phyloP scores from a whole-genome alignment of 2,329 filamentous ascomycete genomes.

The Juglanconis oblonga region DNA sequence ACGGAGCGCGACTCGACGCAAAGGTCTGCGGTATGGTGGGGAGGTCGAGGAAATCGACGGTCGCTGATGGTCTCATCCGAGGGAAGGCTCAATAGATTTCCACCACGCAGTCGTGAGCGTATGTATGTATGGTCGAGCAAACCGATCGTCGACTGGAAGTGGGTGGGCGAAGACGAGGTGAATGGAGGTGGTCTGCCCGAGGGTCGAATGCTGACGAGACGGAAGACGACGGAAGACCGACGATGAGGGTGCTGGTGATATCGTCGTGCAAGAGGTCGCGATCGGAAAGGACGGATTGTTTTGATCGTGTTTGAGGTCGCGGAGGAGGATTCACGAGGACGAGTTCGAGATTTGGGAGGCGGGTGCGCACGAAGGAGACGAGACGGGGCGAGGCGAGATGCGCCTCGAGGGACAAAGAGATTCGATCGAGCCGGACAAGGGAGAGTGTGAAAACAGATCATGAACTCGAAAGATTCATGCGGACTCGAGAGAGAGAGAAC shows the following conservation, averaged over 20 bases:
- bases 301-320: slow-evolving; percentile 19
- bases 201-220: neutral
- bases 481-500: slow-evolving; percentile 8
- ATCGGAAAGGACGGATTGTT: slow-evolving; percentile 5
- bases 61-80: slow-evolving; percentile 13
- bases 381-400: slow-evolving; percentile 19
- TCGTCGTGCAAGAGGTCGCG: neutral
- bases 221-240: neutral
- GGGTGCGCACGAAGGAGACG: slow-evolving; percentile 16
- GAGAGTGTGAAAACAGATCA: slow-evolving; percentile 12
- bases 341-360: slow-evolving; percentile 24
- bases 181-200: neutral
- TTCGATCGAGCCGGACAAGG: slow-evolving; percentile 23
- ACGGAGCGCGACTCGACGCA: slow-evolving; percentile 48
- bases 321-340: slow-evolving; percentile 18
- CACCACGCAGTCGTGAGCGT: neutral
- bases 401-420: slow-evolving; percentile 29
- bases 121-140: slow-evolving; percentile 7
- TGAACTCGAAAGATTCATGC: slow-evolving; percentile 20
- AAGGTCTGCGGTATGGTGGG: slow-evolving; percentile 17
- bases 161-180: neutral
- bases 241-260: neutral
- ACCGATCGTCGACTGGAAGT: slow-evolving; percentile 12
- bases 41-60: slow-evolving; percentile 13
- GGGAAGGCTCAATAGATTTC: neutral